phyloP scores from a whole-genome alignment of 768 basidiomycete genomes.

The Tricholoma sp. region DNA sequence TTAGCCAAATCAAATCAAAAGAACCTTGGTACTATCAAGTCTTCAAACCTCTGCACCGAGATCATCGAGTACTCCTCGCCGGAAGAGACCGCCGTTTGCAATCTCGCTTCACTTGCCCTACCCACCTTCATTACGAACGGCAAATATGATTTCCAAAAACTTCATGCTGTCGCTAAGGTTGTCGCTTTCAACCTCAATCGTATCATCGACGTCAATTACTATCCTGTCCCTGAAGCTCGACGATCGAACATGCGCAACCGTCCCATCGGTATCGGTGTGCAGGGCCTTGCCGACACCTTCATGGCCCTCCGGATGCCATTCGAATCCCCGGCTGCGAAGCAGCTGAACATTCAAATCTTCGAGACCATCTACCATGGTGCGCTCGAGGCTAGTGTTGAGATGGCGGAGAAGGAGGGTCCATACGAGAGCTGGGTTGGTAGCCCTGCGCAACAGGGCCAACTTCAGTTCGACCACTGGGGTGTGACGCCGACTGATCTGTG shows the following conservation, averaged over 20 bases:
- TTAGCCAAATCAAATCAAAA: slow-evolving; percentile 96
- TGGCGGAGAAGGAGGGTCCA: slow-evolving; percentile 72
- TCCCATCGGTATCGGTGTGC: slow-evolving; percentile 95
- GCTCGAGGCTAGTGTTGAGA: slow-evolving; percentile 84
- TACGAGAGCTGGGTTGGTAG: slow-evolving; percentile 91
- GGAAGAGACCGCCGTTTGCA: slow-evolving; percentile 97
- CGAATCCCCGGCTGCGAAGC: slow-evolving; percentile 80
- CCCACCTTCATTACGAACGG: slow-evolving; percentile 85
- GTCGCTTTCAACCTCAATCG: slow-evolving; percentile 91
- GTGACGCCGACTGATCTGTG: slow-evolving; percentile 85
- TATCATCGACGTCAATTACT: slow-evolving; percentile 94
- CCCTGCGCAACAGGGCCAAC: slow-evolving; percentile 80
- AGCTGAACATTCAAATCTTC: slow-evolving; percentile 93
- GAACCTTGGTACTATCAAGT: slow-evolving; percentile 98
- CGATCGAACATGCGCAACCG: slow-evolving; percentile 96
- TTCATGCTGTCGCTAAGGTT: slow-evolving; percentile 92
- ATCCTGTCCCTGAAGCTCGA: slow-evolving; percentile 88
- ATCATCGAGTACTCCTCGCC: slow-evolving; percentile 98
- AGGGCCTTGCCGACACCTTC: slow-evolving; percentile 97
- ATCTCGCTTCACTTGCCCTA: slow-evolving; percentile 93
- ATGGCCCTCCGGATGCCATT: slow-evolving; percentile 97
- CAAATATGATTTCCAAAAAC: slow-evolving; percentile 88
- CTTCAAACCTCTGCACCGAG: slow-evolving; percentile 97
- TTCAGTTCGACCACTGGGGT: slow-evolving; percentile 96
- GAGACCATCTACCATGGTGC: slow-evolving; percentile 98